phyloP scores from a whole-genome alignment of 2,329 filamentous ascomycete genomes.

The Neonectria faginata region DNA sequence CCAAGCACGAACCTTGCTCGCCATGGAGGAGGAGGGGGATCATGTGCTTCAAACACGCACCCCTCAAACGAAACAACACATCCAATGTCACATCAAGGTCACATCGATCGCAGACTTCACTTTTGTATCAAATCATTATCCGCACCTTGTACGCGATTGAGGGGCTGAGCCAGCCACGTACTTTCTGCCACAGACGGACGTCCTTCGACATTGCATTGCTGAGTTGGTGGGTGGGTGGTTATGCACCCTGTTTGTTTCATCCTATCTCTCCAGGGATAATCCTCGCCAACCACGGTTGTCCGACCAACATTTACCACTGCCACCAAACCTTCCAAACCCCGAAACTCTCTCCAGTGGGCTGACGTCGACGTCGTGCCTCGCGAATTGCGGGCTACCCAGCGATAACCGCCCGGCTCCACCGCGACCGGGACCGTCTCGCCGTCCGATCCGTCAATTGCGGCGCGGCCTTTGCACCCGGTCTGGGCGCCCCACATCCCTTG shows the following conservation, averaged over 20 bases:
- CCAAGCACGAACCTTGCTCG: slow-evolving; percentile 1
- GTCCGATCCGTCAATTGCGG: slow-evolving; percentile 25
- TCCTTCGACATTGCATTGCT: slow-evolving; percentile 6
- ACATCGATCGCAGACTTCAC: not conserved
- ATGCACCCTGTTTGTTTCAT: slow-evolving; percentile 19
- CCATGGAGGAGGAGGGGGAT: not conserved
- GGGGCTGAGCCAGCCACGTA: slow-evolving; percentile 21
- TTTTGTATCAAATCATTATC: not conserved
- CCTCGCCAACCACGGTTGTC: slow-evolving; percentile 20
- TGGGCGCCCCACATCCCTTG: slow-evolving; percentile 32
- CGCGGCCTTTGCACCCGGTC: slow-evolving; percentile 32
- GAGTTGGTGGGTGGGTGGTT: slow-evolving; percentile 16
- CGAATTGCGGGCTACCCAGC: not conserved
- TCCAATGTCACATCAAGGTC: not conserved
- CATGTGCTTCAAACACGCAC: slow-evolving; percentile 7
- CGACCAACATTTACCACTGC: slow-evolving; percentile 14
- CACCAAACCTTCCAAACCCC: not conserved
- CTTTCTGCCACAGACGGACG: not conserved
- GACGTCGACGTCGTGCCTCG: not conserved
- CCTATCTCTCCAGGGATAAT: slow-evolving; percentile 11
- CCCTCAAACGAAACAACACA: not conserved
- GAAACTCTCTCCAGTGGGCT: not conserved
- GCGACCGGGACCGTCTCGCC: slow-evolving; percentile 10
- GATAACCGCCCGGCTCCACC: slow-evolving; percentile 29
- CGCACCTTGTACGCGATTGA: slow-evolving; percentile 11